Evolutionary conservation across 139 green algal genomes (phyloP).

Genomic region (Coelastrella sp.): DNA sequence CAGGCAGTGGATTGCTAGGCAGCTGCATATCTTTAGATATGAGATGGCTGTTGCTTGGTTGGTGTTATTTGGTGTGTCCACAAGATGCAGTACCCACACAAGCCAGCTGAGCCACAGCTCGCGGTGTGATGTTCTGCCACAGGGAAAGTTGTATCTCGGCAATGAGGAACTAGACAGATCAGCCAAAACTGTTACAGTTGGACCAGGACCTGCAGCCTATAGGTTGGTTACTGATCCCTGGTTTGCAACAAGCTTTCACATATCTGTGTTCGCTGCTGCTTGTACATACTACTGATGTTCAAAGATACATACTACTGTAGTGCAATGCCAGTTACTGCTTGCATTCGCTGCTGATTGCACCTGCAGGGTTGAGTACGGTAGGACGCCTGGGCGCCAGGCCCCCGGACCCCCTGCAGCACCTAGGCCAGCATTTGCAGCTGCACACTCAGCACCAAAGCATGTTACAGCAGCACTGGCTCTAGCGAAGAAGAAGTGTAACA

Average conservation of each 20-base stretch:
- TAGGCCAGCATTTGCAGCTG: neutral
- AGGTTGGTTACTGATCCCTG: neutral
- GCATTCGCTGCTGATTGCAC: neutral
- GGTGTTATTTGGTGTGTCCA: no score
- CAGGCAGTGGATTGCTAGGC: no score
- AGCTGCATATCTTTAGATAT: no score
- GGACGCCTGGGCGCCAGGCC: neutral
- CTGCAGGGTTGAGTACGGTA: neutral
- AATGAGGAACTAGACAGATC: conserved; percentile 7
- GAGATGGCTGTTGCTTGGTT: no score
- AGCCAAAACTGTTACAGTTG: neutral
- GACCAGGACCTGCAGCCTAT: conserved; percentile 3
- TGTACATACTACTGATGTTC: neutral
- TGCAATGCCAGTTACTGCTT: no score
- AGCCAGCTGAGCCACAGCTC: no score
- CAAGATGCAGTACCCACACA: no score
- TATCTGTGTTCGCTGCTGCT: neutral
- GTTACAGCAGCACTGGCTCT: neutral
- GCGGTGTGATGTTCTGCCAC: neutral
- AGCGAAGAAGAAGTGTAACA: neutral
- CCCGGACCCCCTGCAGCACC: neutral
- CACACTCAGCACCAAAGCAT: neutral
- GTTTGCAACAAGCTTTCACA: no score
- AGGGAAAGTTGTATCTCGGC: conserved; percentile 33
- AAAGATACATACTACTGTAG: no score